Percentiles rank a stretch among this genome's conserved stretches.
phyloP scores from a whole-genome alignment of 805 yeast species.

The Torulaspora indica region DNA sequence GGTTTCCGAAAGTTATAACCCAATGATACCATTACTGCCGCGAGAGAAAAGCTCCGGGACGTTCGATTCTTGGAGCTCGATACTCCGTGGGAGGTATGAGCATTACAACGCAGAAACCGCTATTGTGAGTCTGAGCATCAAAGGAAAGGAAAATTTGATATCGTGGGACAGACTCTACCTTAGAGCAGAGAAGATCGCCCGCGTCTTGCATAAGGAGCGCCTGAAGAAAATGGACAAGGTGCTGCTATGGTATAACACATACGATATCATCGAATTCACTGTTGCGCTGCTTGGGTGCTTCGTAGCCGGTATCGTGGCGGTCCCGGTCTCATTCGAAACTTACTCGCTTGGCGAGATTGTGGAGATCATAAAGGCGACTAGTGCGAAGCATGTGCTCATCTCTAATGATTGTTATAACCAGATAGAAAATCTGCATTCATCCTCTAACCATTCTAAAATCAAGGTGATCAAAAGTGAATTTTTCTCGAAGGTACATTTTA shows the following conservation, averaged over 20 bases:
- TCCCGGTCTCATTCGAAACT: slow-evolving; percentile 77
- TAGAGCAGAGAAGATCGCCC: slow-evolving; percentile 83
- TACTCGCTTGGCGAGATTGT: slow-evolving; percentile 60
- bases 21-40: slow-evolving; percentile 39
- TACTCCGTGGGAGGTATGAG: slow-evolving; percentile 67
- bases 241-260: slow-evolving; percentile 73
- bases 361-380: slow-evolving; percentile 67
- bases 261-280: slow-evolving; percentile 79
- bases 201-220: slow-evolving; percentile 43
- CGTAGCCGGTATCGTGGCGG: slow-evolving; percentile 89
- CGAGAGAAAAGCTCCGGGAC: slow-evolving; percentile 41
- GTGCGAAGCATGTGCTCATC: slow-evolving; percentile 70
- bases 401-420: slow-evolving; percentile 75
- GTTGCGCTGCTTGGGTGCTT: slow-evolving; percentile 88
- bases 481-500: slow-evolving; percentile 30
- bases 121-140: slow-evolving; percentile 62
- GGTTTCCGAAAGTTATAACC: slow-evolving; percentile 24
- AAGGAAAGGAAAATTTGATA: slow-evolving; percentile 77
- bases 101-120: slow-evolving; percentile 66
- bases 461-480: slow-evolving; percentile 33
- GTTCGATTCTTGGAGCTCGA: slow-evolving; percentile 62
- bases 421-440: slow-evolving; percentile 57
- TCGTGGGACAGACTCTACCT: slow-evolving; percentile 87
- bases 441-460: slow-evolving; percentile 35
- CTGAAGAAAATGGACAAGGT: slow-evolving; percentile 80